These are phyloP conservation scores for Sarocladium strictum DNA, from an alignment of 2,329 filamentous ascomycete genomes.

Conservation along the genomic window DNA sequence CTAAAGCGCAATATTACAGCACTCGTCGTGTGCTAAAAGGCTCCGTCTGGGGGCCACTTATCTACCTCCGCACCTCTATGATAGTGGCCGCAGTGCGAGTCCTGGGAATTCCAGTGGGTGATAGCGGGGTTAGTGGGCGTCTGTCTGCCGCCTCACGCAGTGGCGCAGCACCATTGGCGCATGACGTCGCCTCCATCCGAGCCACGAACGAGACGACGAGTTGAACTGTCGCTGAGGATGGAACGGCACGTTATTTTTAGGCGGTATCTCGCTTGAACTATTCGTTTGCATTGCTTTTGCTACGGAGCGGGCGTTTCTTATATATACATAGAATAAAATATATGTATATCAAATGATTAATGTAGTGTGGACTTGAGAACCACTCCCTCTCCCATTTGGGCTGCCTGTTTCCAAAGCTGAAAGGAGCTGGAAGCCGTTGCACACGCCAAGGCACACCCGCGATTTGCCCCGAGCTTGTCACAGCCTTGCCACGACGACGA, in stretches of 20 bases:
- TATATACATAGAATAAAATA: neutral
- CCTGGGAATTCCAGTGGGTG: neutral
- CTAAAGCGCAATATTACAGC: too few species aligned
- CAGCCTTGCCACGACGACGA: neutral
- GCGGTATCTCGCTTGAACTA: neutral
- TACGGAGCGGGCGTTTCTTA: neutral
- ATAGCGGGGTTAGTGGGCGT: neutral
- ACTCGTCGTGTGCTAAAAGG: too few species aligned
- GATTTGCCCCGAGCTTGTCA: neutral
- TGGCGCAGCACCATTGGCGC: constrained; percentile 6
- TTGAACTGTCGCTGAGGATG: too few species aligned
- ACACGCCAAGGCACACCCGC: neutral
- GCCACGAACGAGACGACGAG: neutral
- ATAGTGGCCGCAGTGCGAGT: neutral
- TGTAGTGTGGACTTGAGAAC: neutral
- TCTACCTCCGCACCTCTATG: too few species aligned
- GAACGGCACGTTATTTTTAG: too few species aligned
- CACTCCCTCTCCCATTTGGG: too few species aligned
- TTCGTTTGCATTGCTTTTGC: neutral
- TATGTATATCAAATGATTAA: neutral
- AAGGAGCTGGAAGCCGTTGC: constrained; percentile 2
- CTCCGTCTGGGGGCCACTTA: too few species aligned
- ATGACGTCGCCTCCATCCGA: constrained; percentile 6
- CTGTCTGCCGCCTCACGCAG: neutral
- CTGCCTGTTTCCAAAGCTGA: neutral